These are phyloP conservation scores for Fusarium albidum DNA, from an alignment of 2,329 filamentous ascomycete genomes.

Conservation along the genomic window DNA sequence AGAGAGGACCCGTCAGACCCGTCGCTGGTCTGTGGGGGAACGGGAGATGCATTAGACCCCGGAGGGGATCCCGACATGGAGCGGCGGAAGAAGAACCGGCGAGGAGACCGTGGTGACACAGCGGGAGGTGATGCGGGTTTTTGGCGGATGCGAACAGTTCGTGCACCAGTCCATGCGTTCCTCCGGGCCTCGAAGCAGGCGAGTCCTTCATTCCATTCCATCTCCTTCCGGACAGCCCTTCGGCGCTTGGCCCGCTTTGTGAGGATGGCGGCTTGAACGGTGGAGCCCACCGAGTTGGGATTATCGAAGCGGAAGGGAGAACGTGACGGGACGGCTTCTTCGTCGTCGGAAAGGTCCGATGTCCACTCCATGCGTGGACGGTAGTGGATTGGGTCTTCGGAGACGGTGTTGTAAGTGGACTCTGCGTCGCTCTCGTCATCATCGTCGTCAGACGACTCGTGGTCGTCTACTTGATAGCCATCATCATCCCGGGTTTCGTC, in stretches of 20 bases:
- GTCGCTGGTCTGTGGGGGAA: slow-evolving; percentile 41
- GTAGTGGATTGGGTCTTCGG: slow-evolving; percentile 61
- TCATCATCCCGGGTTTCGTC: slow-evolving; percentile 47
- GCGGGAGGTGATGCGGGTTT: slow-evolving; percentile 53
- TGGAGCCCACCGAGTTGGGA: slow-evolving; percentile 55
- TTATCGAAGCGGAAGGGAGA: slow-evolving; percentile 62
- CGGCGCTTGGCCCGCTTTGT: slow-evolving; percentile 65
- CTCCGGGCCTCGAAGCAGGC: slow-evolving; percentile 80
- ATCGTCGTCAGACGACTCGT: slow-evolving; percentile 47
- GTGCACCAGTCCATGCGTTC: slow-evolving; percentile 86
- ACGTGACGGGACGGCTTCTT: slow-evolving; percentile 46
- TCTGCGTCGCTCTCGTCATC: slow-evolving; percentile 46
- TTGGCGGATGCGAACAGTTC: slow-evolving; percentile 62
- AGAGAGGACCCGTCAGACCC: slow-evolving; percentile 52
- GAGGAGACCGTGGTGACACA: slow-evolving; percentile 55
- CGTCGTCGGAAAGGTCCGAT: slow-evolving; percentile 64
- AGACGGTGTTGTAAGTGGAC: slow-evolving; percentile 66
- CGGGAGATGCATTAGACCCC: slow-evolving; percentile 34
- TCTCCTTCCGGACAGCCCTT: slow-evolving; percentile 68
- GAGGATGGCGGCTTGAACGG: slow-evolving; percentile 51
- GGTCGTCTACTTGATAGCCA: slow-evolving; percentile 49
- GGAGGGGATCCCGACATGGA: slow-evolving; percentile 53
- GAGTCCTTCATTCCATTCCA: slow-evolving; percentile 82
- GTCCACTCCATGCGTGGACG: slow-evolving; percentile 63
- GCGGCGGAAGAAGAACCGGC: slow-evolving; percentile 60